Evolutionary conservation across 2,329 filamentous ascomycete species (phyloP).

Genomic region (Colletotrichum scovillei): DNA sequence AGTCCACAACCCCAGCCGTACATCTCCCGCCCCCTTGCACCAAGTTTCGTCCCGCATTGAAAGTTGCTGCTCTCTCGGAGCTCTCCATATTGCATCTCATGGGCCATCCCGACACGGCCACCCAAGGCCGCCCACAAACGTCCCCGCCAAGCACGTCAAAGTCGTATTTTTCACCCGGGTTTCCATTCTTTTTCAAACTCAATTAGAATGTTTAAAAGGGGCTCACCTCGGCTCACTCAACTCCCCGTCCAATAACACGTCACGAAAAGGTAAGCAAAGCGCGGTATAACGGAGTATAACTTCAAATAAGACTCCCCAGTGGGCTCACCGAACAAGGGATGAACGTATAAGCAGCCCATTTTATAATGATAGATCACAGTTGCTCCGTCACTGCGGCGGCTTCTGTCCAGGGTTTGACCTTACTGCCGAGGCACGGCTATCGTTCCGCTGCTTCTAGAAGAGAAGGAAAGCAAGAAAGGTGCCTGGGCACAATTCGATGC

Average conservation of each 20-base stretch:
- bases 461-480: background rate
- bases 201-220: background rate
- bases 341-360: background rate
- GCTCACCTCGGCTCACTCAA: background rate
- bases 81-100: background rate
- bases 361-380: background rate
- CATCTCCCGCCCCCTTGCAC: background rate
- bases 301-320: background rate
- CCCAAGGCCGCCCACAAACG: background rate
- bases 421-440: background rate
- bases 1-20: background rate
- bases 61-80: background rate
- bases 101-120: background rate
- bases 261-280: background rate
- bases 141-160: background rate
- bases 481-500: background rate
- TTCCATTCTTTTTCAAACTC: background rate
- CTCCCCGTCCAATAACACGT: background rate
- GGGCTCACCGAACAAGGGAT: background rate
- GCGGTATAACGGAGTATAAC: no score
- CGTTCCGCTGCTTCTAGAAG: background rate
- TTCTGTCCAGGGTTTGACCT: background rate
- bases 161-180: background rate
- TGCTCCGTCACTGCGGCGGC: background rate
- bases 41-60: background rate